Percentiles rank a stretch among this genome's conserved stretches.
phyloP scores from a whole-genome alignment of 2,329 filamentous ascomycete genomes.

The Rutstroemia sp. region DNA sequence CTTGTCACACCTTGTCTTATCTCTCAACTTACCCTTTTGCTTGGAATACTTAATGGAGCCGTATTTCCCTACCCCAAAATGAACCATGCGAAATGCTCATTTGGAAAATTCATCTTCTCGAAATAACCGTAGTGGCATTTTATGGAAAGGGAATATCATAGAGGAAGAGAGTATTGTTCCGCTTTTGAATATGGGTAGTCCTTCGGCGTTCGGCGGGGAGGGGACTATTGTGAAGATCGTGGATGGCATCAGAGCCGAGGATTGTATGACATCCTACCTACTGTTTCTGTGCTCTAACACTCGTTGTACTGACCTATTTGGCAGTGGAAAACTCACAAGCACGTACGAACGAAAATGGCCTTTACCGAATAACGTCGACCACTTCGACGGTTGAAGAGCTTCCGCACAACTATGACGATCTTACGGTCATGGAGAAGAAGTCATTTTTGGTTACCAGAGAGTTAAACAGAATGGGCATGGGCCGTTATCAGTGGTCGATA shows the following conservation, averaged over 20 bases:
- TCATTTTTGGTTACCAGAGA: conserved; percentile 13
- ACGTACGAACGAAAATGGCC: not conserved
- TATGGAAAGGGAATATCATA: not conserved
- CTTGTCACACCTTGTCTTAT: too few species aligned
- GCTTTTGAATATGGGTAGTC: conserved; percentile 1
- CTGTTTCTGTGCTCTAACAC: not conserved
- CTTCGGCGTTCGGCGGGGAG: not conserved
- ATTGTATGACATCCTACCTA: not conserved
- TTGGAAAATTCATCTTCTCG: not conserved
- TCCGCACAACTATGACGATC: not conserved
- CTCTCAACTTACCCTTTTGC: too few species aligned
- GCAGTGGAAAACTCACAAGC: not conserved
- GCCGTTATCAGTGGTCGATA: conserved; percentile 25
- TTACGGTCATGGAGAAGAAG: conserved; percentile 15
- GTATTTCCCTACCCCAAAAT: too few species aligned
- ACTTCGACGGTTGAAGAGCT: not conserved
- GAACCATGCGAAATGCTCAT: not conserved
- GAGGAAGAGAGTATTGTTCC: conserved; percentile 2
- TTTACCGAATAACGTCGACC: not conserved
- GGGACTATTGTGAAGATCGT: not conserved
- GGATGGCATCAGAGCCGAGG: not conserved
- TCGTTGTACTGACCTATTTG: not conserved
- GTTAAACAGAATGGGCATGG: conserved; percentile 21
- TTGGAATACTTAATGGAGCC: too few species aligned
- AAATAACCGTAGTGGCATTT: not conserved